These are phyloP conservation scores for Thalassiosira mediterranea DNA, from an alignment of 352 stramenopile species.

Conservation along the genomic window DNA sequence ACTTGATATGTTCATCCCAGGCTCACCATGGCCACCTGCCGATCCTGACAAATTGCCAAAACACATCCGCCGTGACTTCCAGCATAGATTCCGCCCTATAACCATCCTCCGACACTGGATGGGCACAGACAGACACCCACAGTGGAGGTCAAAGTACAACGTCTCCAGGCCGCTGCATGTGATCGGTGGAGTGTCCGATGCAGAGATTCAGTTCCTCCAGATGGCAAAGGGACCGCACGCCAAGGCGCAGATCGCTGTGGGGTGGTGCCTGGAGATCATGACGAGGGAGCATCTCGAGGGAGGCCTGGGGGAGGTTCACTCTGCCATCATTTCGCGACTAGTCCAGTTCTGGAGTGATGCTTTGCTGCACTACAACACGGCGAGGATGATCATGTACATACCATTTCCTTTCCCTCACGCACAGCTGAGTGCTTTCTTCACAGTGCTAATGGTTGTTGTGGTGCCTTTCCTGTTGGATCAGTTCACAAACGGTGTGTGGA, in stretches of 20 bases:
- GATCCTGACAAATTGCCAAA: conserved; percentile 50
- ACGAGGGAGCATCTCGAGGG: conserved; percentile 36
- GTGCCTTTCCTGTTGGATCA: conserved; percentile 75
- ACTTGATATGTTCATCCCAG: conserved; percentile 44
- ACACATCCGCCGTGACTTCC: conserved; percentile 14
- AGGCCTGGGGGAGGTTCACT: conserved; percentile 26
- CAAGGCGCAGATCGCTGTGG: conserved; percentile 38
- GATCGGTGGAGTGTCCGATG: conserved; percentile 51
- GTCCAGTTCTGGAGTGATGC: conserved; percentile 40
- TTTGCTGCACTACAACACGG: conserved; percentile 69
- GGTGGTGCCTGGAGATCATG: conserved; percentile 45
- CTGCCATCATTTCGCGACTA: conserved; percentile 29
- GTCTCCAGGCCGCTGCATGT: conserved; percentile 38
- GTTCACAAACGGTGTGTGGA: conserved; percentile 51
- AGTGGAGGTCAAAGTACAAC: conserved; percentile 38
- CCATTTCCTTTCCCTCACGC: conserved; percentile 78
- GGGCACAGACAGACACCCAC: conserved; percentile 22
- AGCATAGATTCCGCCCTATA: conserved; percentile 13
- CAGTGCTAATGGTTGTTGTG: conserved; percentile 49
- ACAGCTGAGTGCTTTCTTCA: conserved; percentile 72
- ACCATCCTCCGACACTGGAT: conserved; percentile 32
- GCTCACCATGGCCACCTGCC: conserved; percentile 19
- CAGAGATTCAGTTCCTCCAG: conserved; percentile 48
- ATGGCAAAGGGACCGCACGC: conserved; percentile 50
- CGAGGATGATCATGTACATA: conserved; percentile 72